Evolutionary conservation across 129 eudicot genomes (phyloP), one percentile per base, ranked within the genome.

Genomic region (Rutidosis leptorrhynchoides): DNA sequence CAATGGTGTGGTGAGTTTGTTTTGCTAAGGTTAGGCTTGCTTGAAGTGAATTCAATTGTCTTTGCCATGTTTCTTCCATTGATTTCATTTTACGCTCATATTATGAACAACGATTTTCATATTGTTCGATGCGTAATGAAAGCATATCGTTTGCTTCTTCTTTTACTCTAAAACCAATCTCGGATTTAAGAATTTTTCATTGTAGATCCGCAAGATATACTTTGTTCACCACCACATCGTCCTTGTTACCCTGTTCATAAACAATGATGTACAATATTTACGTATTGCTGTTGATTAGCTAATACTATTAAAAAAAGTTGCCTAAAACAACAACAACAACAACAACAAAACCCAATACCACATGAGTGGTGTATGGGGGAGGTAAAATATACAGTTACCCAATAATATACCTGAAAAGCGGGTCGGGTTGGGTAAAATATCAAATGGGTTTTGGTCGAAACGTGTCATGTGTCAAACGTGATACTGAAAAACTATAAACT

Each of bases 41-140:
- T 71, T 90, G 97, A 1, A 90, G 81, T 33, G 97, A 87, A 69
- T 85, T 62, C 95, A 90, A 87, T 65, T 90, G 95, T 63, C 81
- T 90, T 67, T 90, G 97, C 97, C 97, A 90, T 45, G 79, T 76
- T 67, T 87, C 97, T 73, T 90, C 97, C 97, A 90, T 79, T 21
- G 97, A 84, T 43, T 83, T 90, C 97, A 90, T 90, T 82, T 84
- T 90, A 12, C 73, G 46, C 81, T 90, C 95, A 40, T 90, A 90
- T 60, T 90, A 95, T 0, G 95, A 84, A 95, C 97, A 90, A 26
- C 97, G 95, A 71, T 62, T 77, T 40, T 90, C 95, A 23, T 87
- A 87, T 73, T 84, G 92, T 51, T 85, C 87, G 6, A 90, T 79
- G 45, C 92, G 84, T 69, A 82, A 92, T 24, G 69, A 76, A 20